phyloP scores from a whole-genome alignment of 306 rosid species.

The Pachyrhizus erosus region DNA sequence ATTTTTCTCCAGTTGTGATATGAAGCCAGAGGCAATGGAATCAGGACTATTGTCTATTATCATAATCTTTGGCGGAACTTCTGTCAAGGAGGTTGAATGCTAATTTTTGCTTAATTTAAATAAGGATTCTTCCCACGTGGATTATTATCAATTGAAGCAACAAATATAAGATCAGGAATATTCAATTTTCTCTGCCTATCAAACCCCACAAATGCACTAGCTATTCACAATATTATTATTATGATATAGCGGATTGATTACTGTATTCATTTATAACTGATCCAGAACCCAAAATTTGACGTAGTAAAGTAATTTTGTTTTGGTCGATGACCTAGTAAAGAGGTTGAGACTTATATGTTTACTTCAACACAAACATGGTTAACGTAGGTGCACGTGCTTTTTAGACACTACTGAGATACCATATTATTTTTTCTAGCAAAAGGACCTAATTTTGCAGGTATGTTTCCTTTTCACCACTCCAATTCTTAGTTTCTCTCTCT shows the following conservation, averaged over 20 bases:
- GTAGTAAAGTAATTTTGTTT: background rate
- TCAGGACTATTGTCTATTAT: constrained; percentile 20
- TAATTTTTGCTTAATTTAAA: background rate
- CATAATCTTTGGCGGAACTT: constrained; percentile 37
- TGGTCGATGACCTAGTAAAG: background rate
- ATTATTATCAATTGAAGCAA: constrained; percentile 38
- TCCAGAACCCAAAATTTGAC: background rate
- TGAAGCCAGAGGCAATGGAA: background rate
- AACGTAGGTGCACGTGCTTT: constrained; percentile 17
- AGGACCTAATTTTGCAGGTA: background rate
- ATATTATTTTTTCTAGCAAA: background rate
- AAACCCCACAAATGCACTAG: background rate
- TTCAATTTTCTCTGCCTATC: background rate
- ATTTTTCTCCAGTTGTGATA: background rate
- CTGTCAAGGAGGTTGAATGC: constrained; percentile 9
- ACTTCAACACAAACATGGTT: background rate
- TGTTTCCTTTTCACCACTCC: background rate
- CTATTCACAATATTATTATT: background rate
- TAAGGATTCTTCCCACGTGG: constrained; percentile 19
- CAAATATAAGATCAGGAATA: background rate
- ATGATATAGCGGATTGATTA: background rate
- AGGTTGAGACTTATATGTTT: background rate
- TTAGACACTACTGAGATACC: background rate
- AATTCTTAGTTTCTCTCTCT: background rate
- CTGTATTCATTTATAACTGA: background rate